Conservation (phyloP, 2,329 filamentous ascomycete species). For the Claviceps pusilla region DNA sequence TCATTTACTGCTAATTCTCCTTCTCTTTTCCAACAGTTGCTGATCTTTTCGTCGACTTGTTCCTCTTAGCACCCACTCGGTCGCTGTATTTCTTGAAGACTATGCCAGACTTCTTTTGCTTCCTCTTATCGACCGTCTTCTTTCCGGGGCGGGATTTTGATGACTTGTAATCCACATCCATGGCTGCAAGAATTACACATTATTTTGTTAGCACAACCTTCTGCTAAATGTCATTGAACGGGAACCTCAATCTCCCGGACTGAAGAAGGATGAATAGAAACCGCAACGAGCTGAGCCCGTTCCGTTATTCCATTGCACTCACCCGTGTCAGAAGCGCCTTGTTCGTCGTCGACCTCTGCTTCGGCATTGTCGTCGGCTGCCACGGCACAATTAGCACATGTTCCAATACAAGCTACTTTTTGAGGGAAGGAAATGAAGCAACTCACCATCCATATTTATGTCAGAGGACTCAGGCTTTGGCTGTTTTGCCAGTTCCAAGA, state of each 20-base stretch:
- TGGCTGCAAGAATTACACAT: slow-evolving; percentile 20
- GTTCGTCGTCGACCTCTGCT: slow-evolving; percentile 17
- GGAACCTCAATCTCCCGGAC: not conserved
- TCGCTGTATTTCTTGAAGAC: slow-evolving; percentile 46
- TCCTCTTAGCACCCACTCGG: slow-evolving; percentile 31
- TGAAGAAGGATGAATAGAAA: not conserved
- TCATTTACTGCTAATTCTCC: not conserved
- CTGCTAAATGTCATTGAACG: not conserved
- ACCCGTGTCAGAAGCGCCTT: slow-evolving; percentile 12
- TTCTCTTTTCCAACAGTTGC: not conserved
- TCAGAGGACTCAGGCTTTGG: slow-evolving; percentile 49
- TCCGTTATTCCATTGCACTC: not conserved
- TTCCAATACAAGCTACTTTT: not conserved
- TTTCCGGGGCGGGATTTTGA: slow-evolving; percentile 26
- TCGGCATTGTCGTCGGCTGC: slow-evolving; percentile 11
- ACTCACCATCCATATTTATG: slow-evolving; percentile 31
- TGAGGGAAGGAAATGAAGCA: not conserved
- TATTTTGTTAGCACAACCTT: slow-evolving; percentile 2
- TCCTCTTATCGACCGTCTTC: slow-evolving; percentile 43
- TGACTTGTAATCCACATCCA: slow-evolving; percentile 42
- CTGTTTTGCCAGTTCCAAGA: slow-evolving; percentile 64
- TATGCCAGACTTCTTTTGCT: slow-evolving; percentile 39
- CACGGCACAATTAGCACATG: not conserved
- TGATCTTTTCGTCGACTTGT: slow-evolving; percentile 11
- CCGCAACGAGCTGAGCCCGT: not conserved